These are phyloP conservation scores for Brasenia schreberi DNA, from an alignment of 164 flowering plant species.

Conservation along the genomic window DNA sequence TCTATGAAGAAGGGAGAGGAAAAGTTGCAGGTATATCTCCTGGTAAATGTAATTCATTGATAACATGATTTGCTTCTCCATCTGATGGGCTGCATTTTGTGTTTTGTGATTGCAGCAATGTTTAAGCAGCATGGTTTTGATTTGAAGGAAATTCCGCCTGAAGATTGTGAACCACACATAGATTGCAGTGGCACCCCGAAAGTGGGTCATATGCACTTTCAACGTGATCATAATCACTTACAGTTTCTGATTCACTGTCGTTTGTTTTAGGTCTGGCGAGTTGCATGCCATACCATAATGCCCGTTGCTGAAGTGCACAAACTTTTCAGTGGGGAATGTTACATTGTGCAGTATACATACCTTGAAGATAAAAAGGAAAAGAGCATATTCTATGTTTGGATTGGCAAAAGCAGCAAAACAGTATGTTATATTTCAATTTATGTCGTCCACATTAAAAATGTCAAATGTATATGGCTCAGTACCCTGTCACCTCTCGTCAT, in stretches of 20 bases:
- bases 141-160: conserved; percentile 60
- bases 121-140: conserved; percentile 62
- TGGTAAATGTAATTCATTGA: background rate
- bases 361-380: conserved; percentile 38
- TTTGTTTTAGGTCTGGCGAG: conserved; percentile 60
- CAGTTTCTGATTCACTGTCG: too few species aligned
- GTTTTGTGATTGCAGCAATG: conserved; percentile 27
- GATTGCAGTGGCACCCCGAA: conserved; percentile 39
- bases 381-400: conserved; percentile 48
- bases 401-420: conserved; percentile 36
- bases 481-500: too few species aligned
- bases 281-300: conserved; percentile 26
- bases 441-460: too few species aligned
- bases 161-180: conserved; percentile 21
- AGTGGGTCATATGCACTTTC: conserved; percentile 13
- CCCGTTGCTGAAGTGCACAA: conserved; percentile 29
- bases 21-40: conserved; percentile 63
- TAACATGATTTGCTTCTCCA: background rate
- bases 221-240: too few species aligned
- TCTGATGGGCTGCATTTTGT: background rate
- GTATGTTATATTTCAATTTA: conserved; percentile 20
- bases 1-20: conserved; percentile 62
- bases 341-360: conserved; percentile 53
- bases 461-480: too few species aligned
- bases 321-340: conserved; percentile 67